Evolutionary conservation across 306 rosid species (phyloP), one percentile per base, ranked within the genome.

Genomic region (Cucumis hystrix): DNA sequence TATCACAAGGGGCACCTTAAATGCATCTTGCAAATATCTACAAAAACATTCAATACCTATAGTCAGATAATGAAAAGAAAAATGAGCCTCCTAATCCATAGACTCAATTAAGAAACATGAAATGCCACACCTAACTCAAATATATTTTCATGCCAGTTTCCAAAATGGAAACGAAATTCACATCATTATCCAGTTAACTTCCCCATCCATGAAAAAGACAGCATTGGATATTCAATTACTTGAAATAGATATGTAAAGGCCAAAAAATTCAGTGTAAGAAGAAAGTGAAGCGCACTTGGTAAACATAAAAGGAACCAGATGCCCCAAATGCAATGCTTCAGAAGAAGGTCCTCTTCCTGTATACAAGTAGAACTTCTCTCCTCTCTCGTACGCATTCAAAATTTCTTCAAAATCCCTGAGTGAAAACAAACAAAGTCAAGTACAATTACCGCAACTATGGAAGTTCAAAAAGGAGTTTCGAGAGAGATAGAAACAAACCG

Each of bases 321-420:
- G 99, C 5, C 97, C 97, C 77, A 95, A 87, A 87, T 92, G 99
- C 89, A 95, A 82, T 47, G 97, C 87, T 84, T 95, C 98, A 0
- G 98, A 95, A 40, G 98, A 95, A 10, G 97, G 93, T 4, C 99
- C 99, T 30, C 99, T 85, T 41, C 99, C 97, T 0, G 97, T 92
- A 75, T 95, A 95, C 81, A 92, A 79, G 82, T 95, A 95, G 75
- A 95, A 95, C 79, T 89, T 92, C 20, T 92, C 96, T 1, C 97
- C 99, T 14, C 81, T 84, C 79, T 92, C 99, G 17, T 79, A 90
- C 3, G 83, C 87, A 68, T 92, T 92, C 83, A 95, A 77, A 79
- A 95, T 80, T 41, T 92, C 97, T 47, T 82, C 76, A 63, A 92
- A 92, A 71, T 92, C 98, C 83, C 97, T 90, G 82, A 76, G 23